These are phyloP conservation scores for Aspergillus incahuasiensis DNA, from an alignment of 495 filamentous ascomycete genomes.

Conservation along the genomic window DNA sequence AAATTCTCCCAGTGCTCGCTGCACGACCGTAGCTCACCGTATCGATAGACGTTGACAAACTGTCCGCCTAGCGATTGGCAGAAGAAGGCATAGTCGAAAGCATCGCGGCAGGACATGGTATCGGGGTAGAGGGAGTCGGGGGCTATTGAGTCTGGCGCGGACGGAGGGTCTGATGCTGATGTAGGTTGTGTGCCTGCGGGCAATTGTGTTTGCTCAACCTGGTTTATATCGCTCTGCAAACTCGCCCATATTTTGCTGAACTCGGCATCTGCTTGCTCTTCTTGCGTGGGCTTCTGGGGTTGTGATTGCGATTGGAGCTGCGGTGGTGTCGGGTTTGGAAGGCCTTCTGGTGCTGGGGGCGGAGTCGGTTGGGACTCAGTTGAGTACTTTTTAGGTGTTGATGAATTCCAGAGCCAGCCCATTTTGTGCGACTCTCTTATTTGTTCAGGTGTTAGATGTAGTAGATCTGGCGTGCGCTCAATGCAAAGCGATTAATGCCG, in stretches of 20 bases:
- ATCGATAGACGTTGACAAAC: constrained; percentile 81
- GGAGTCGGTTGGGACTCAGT: constrained; percentile 15
- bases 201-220: constrained; percentile 17
- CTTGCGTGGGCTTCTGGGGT: constrained; percentile 44
- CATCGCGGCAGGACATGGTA: constrained; percentile 79
- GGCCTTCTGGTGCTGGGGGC: constrained; percentile 11
- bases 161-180: constrained; percentile 7
- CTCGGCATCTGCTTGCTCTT: constrained; percentile 59
- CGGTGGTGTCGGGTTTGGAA: constrained; percentile 4
- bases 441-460: neutral
- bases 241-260: constrained; percentile 54
- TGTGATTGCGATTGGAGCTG: constrained; percentile 23
- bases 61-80: constrained; percentile 90
- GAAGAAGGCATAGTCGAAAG: constrained; percentile 93
- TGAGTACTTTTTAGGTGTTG: constrained; percentile 22
- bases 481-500: neutral
- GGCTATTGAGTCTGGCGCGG: constrained; percentile 38
- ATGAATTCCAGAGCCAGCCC: constrained; percentile 50
- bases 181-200: too few relatives aligned
- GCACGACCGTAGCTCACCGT: constrained; percentile 69
- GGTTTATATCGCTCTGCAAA: constrained; percentile 34
- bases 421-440: constrained; percentile 19
- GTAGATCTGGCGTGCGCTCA: neutral
- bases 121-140: constrained; percentile 66
- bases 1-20: constrained; percentile 80